Base-by-base conservation (phyloP, 352 stramenopile species). In the Globisporangium takayamanum region DNA sequence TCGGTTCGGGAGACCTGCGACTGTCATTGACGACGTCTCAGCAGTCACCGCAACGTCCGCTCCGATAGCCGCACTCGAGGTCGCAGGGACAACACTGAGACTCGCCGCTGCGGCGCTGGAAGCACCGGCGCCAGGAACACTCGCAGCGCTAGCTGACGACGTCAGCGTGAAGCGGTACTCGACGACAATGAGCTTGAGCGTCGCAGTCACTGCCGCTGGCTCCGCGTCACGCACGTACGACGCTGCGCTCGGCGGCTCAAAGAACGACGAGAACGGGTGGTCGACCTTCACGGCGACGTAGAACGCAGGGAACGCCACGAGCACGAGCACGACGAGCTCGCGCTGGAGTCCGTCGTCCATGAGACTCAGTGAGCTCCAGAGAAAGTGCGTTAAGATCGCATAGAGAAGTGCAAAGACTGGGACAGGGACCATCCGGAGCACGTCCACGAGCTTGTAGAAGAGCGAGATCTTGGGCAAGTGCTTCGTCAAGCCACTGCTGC, bases 221-320 rank as follows among this genome's bases (percentile, higher is more conserved):
- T 68, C 66, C 7, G 33, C 44, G 2, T 74, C 66, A 30, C 28
- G 44, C 20, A 41, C 30, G 3, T 37, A 37, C 33, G 20, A 25
- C 26, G 70, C 62, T 4, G 56, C 62, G 11, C 64, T 45, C 26
- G 72, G 71, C 28, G 78, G 60, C 37, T 81, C 68, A 50, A 92
- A 84, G 12, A 87, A 66, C 20, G 67, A 64, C 50, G 80, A 89
- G 62, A 89, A 78, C 33, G 80, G 80, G 55, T 92, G 79, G 60
- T 92, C 78, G 30, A 88, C 70, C 55, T 89, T 88, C 22, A 88
- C 76, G 14, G 78, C 73, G 14, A 84, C 65, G 68, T 92, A 92
- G 33, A 87, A 75, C n/a, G 65, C 68, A 11, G 80, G 80, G 39
- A 88, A 65, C 25, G 84, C 62, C 46, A 92, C 68, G 36, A 92